These are phyloP conservation scores for Saccharomycopsis amapae DNA, from an alignment of 805 yeast genomes.

Conservation along the genomic window DNA sequence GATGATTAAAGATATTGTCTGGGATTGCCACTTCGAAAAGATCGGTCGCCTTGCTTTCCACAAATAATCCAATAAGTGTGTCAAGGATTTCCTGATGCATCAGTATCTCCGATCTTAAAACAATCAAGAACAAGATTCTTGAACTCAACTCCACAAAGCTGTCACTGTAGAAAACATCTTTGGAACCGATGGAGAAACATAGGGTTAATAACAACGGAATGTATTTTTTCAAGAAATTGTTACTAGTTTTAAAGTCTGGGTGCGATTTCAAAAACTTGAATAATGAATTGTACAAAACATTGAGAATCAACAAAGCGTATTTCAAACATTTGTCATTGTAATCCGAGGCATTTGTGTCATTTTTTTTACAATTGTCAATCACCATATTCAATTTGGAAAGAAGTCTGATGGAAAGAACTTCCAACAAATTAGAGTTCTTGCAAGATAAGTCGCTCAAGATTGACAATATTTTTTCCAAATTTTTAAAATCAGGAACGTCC, in stretches of 20 bases:
- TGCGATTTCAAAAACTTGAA: slow-evolving; percentile 4
- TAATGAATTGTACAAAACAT: slow-evolving; percentile 14
- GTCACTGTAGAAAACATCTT: slow-evolving; percentile 13
- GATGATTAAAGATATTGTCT: not conserved
- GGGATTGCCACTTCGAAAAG: not conserved
- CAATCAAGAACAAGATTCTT: slow-evolving; percentile 31
- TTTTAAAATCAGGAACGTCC: not conserved
- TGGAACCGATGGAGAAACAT: slow-evolving; percentile 14
- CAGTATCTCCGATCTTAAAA: slow-evolving; percentile 25
- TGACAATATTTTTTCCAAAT: slow-evolving; percentile 7
- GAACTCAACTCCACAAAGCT: slow-evolving; percentile 26
- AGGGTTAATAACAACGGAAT: slow-evolving; percentile 33
- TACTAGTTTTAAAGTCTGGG: slow-evolving; percentile 13
- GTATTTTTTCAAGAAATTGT: slow-evolving; percentile 37
- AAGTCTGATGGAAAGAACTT: slow-evolving; percentile 34
- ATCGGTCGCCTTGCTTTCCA: not conserved
- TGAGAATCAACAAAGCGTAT: slow-evolving; percentile 11
- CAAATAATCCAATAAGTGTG: slow-evolving; percentile 13
- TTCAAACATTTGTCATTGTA: not conserved
- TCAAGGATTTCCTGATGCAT: slow-evolving; percentile 41
- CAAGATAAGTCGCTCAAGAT: slow-evolving; percentile 30
- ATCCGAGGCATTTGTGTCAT: not conserved
- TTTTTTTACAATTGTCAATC: too few species aligned
- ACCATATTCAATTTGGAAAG: slow-evolving; percentile 28
- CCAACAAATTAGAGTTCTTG: slow-evolving; percentile 30